Evolutionary conservation across 768 basidiomycete genomes (phyloP), one percentile per base, ranked within the genome.

Genomic region (Collybia nuda): DNA sequence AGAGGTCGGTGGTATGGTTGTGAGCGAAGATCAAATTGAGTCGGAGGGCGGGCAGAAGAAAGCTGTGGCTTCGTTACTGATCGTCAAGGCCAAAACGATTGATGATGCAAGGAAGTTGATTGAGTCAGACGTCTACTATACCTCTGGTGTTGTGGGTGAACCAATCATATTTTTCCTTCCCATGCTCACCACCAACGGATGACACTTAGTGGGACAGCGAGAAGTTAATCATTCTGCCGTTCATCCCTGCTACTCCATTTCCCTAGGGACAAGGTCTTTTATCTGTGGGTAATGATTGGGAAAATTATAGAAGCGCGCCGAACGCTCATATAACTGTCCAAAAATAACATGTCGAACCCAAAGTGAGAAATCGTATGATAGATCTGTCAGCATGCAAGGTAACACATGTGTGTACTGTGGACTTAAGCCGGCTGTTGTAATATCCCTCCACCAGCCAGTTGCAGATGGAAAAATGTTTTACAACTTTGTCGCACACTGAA

Each of bases 161-260:
- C 40, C 38, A 23, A 5, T 48, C 26, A 23, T 9, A 26, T 35
- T 48, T 17, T 21, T 14, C n/a, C 47, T 2, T 28, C 28, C 15
- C 35, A 24, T 24, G 19, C 41, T 48, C 37, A 53, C 32, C 21
- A 24, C 26, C 18, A 6, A 11, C 2, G 32, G 9, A 11, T 48
- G 24, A 55, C 37, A 32, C 18, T 39, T 48, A 86, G 84, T 85
- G 85, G 84, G 81, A 86, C 56, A 75, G 70, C 52, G 77, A 82
- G 56, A 79, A 76, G 57, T 50, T 84, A 26, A 65, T 74, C 2
- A 78, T 85, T 47, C 51, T 72, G 29, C 82, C 83, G 6, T 72
- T 77, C 40, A 28, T 72, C n/a, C 61, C 74, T 49, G 72, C 71
- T 41, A 68, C 68, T 17, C 54, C 54, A 8, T 61, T 64, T 37